Evolutionary conservation across 1,284 basidiomycete species (phyloP).

Genomic region (Moniliella sp.): DNA sequence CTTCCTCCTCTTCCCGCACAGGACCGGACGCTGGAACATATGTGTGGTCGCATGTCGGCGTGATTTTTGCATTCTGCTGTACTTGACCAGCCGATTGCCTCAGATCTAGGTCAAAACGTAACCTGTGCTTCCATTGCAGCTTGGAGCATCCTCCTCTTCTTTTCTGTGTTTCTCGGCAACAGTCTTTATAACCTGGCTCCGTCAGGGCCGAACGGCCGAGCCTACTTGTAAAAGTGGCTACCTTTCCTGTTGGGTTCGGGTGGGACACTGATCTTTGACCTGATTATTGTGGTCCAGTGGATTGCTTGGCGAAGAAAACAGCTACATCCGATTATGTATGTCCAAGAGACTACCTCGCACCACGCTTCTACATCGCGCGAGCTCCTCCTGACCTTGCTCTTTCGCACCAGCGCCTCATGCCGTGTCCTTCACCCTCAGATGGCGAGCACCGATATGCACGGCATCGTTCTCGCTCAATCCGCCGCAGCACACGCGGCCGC

Average conservation of each 20-base stretch:
- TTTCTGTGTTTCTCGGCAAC: conserved; percentile 25
- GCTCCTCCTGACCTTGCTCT: too few relatives aligned
- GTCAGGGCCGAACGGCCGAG: conserved; percentile 3
- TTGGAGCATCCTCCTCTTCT: conserved; percentile 26
- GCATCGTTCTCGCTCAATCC: too few relatives aligned
- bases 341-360: too few relatives aligned
- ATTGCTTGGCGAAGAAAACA: not conserved
- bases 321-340: not conserved
- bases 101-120: conserved; percentile 31
- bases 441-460: too few relatives aligned
- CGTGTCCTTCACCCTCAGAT: too few relatives aligned
- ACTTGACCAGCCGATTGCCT: conserved; percentile 31
- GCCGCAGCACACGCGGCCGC: too few relatives aligned
- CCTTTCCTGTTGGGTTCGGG: conserved; percentile 25
- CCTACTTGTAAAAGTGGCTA: conserved; percentile 18
- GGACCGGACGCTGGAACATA: conserved; percentile 5
- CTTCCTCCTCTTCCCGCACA: too few relatives aligned
- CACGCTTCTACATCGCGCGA: too few relatives aligned
- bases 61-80: conserved; percentile 29
- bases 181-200: conserved; percentile 20
- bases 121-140: conserved; percentile 19
- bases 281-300: conserved; percentile 25
- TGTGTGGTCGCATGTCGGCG: conserved; percentile 18
- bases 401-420: too few relatives aligned
- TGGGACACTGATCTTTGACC: conserved; percentile 28